A percentile compares a stretch with the other conserved stretches of the same genome.
phyloP scores from a whole-genome alignment of 2,329 filamentous ascomycete species.

The Uncinocarpus reesii region DNA sequence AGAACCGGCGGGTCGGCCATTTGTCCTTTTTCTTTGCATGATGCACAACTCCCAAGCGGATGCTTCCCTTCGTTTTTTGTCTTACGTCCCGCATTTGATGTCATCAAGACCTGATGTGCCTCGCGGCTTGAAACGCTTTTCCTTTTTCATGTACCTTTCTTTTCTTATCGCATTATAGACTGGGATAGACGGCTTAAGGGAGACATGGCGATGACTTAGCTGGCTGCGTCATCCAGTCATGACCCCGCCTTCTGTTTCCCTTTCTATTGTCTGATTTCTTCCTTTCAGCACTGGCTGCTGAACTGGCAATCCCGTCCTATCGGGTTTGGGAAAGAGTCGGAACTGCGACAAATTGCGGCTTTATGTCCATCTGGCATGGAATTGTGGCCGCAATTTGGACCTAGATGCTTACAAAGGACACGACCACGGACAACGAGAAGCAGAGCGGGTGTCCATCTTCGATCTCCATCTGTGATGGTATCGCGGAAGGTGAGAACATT shows the following conservation, averaged over 20 bases:
- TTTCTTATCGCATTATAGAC: slow-evolving; percentile 26
- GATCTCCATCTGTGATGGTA: slow-evolving; percentile 6
- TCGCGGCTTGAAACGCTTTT: slow-evolving; percentile 38
- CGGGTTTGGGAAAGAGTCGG: slow-evolving; percentile 17
- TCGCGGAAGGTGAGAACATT: slow-evolving; percentile 10
- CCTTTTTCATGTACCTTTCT: slow-evolving; percentile 22
- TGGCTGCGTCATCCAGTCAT: slow-evolving; percentile 15
- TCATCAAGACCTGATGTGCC: slow-evolving; percentile 42
- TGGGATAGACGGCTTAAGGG: slow-evolving; percentile 12
- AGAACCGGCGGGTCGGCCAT: slow-evolving; percentile 41
- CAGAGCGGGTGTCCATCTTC: slow-evolving; percentile 1
- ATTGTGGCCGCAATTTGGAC: slow-evolving; percentile 18
- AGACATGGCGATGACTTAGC: slow-evolving; percentile 19
- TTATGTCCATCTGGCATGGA: slow-evolving; percentile 31
- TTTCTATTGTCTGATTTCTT: slow-evolving; percentile 23
- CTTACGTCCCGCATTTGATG: slow-evolving; percentile 34
- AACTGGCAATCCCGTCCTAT: slow-evolving; percentile 25
- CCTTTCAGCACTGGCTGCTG: slow-evolving; percentile 31
- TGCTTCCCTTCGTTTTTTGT: slow-evolving; percentile 22
- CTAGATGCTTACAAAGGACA: neutral
- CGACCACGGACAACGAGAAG: slow-evolving; percentile 9
- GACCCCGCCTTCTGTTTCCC: slow-evolving; percentile 21
- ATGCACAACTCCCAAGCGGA: slow-evolving; percentile 25
- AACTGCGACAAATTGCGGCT: slow-evolving; percentile 17
- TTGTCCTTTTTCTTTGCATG: slow-evolving; percentile 21